Percentiles rank a stretch among this genome's conserved stretches.
Evolutionary conservation across 2,329 filamentous ascomycete species (phyloP).

Genomic region (Albifimbria verrucaria): DNA sequence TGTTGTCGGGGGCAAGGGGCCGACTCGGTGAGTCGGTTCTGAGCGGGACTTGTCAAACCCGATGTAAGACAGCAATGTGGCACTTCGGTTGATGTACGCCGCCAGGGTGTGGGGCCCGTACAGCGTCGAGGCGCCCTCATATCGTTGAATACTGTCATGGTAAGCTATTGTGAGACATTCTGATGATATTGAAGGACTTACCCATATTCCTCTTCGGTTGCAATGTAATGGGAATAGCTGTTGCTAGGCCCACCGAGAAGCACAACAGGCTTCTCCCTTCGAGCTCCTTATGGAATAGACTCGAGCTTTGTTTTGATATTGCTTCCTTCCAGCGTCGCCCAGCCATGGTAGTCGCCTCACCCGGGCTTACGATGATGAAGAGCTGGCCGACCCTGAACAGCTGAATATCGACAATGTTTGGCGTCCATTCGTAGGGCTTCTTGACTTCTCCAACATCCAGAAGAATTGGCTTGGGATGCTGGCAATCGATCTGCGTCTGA

Average conservation of each 20-base stretch:
- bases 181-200: conserved; percentile 16
- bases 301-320: conserved; percentile 49
- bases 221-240: conserved; percentile 77
- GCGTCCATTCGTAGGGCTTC: conserved; percentile 77
- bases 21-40: conserved; percentile 30
- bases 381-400: conserved; percentile 78
- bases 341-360: conserved; percentile 89
- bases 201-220: conserved; percentile 63
- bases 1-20: conserved; percentile 74
- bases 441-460: conserved; percentile 79
- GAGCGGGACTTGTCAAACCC: conserved; percentile 37
- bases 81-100: conserved; percentile 79
- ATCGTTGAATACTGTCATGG: conserved; percentile 64
- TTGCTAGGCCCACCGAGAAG: conserved; percentile 86
- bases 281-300: conserved; percentile 37
- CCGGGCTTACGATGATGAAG: conserved; percentile 79
- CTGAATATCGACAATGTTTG: conserved; percentile 88
- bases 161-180: not conserved
- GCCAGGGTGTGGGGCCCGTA: conserved; percentile 82
- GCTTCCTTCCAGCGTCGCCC: conserved; percentile 81
- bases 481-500: conserved; percentile 67
- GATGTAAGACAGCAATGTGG: conserved; percentile 67
- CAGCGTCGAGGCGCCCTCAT: conserved; percentile 86
- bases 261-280: conserved; percentile 57
- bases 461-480: conserved; percentile 77